Evolutionary conservation across 2,329 filamentous ascomycete species (phyloP).

Genomic region (Alternaria gansuensis): DNA sequence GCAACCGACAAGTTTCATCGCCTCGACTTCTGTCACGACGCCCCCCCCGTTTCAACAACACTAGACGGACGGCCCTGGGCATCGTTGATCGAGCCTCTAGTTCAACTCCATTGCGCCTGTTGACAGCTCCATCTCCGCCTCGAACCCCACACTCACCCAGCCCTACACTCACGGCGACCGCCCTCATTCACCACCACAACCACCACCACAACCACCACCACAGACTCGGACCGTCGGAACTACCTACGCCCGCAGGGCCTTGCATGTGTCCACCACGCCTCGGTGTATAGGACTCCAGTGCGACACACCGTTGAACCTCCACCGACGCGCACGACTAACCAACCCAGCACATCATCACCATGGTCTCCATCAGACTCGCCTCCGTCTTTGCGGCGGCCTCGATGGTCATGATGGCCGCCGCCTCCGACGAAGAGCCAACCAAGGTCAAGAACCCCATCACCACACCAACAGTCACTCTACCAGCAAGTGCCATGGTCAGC

Average conservation of each 20-base stretch:
- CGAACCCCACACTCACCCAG: conserved; percentile 16
- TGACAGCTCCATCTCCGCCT: conserved; percentile 5
- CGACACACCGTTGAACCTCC: conserved; percentile 19
- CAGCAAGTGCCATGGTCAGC: conserved; percentile 40
- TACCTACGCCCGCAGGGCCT: conserved; percentile 21
- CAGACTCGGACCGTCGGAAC: conserved; percentile 6
- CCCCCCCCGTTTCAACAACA: conserved; percentile 49
- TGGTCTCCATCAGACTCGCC: conserved; percentile 46
- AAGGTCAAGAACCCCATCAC: conserved; percentile 39
- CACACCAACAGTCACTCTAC: conserved; percentile 44
- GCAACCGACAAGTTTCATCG: conserved; percentile 31
- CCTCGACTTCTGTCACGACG: conserved; percentile 39
- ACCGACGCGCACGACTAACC: conserved; percentile 16
- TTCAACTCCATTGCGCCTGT: conserved; percentile 10
- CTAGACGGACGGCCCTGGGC: conserved; percentile 16
- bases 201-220: conserved; percentile 10
- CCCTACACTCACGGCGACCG: neutral
- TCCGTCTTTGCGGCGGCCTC: conserved; percentile 47
- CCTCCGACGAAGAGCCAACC: conserved; percentile 31
- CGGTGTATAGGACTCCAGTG: conserved; percentile 39
- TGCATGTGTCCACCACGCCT: conserved; percentile 36
- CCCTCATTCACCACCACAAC: neutral
- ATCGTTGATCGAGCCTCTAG: conserved; percentile 24
- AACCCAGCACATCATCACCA: conserved; percentile 30
- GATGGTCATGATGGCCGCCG: conserved; percentile 40